Base-by-base conservation (phyloP, 2,329 filamentous ascomycete genomes). In the Fusarium goolgardi region DNA sequence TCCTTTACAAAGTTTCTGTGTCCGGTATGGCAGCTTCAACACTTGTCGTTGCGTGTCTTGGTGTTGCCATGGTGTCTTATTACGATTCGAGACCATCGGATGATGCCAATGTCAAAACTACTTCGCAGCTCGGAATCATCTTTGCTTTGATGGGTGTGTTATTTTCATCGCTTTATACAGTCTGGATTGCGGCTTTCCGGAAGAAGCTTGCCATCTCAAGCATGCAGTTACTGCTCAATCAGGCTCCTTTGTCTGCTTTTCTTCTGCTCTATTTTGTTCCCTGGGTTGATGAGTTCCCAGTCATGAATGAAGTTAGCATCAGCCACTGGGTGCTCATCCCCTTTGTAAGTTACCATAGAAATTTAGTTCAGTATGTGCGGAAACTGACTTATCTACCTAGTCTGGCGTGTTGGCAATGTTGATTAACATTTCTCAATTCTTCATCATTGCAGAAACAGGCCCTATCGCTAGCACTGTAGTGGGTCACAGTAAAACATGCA, bases 151-250 rank as follows among this genome's bases (percentile, higher is more conserved):
- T 78, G 3, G 89, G 89, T 50, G 88, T 91, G 13, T 82, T 90
- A 53, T 88, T 88, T 18, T 90, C 87, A 32, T 88, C 88, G 3
- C 77, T 91, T 18, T 91, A 91, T 76, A 91, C 89, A 0, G 86
- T 91, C 61, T 90, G 88, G 87, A 90, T 91, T 73, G 83, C 85
- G 52, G 85, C 84, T 72, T 91, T 88, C 73, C 87, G 90, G 75
- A 84, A 86, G 64, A 89, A 86, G 76, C 82, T 91, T 23, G 83
- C 88, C 63, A 87, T 91, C 79, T 86, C 84, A 67, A 90, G 88
- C 77, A 89, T 90, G 84, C 90, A 91, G 79, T 79, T 92, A 32
- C 82, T 92, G 13, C 87, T 87, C 78, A 91, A 90, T 76, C 89
- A 91, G 77, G 87, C 89, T 3, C 88, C 89, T 3, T 79, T 90